Conservation (phyloP, 805 yeast species). For the Lipomyces sp. region DNA sequence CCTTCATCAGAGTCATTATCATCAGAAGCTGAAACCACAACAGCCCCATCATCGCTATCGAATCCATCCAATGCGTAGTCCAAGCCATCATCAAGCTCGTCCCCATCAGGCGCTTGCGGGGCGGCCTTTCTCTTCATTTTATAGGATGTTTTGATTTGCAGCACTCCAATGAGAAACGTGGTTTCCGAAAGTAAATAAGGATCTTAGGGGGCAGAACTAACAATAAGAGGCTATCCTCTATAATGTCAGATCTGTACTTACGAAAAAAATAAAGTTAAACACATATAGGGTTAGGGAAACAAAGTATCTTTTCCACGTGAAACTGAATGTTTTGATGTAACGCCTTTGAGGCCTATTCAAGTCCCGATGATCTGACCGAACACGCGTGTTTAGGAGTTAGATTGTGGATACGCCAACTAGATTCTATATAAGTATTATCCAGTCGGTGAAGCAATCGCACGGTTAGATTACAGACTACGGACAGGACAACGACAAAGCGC, state of each 20-base stretch:
- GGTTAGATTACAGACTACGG: neutral
- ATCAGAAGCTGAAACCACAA: conserved; percentile 10
- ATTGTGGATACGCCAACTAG: neutral
- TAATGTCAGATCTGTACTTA: neutral
- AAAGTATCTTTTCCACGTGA: neutral
- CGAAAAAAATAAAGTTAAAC: neutral
- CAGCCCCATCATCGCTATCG: conserved; percentile 15
- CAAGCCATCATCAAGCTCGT: conserved; percentile 37
- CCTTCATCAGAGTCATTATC: conserved; percentile 11
- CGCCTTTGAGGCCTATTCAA: neutral
- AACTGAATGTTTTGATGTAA: neutral
- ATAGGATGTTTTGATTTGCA: neutral
- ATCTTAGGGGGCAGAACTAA: neutral
- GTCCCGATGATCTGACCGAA: neutral
- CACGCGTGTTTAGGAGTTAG: neutral
- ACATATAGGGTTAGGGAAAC: neutral
- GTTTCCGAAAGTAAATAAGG: neutral
- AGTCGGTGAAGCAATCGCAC: neutral
- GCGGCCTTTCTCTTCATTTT: neutral
- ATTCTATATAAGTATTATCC: neutral
- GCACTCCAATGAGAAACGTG: neutral
- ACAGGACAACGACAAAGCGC: too few relatives aligned
- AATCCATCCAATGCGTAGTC: conserved; percentile 23
- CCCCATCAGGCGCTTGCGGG: conserved; percentile 14
- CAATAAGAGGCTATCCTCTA: neutral